Percentiles rank a stretch among this genome's conserved stretches.
Conservation (phyloP, 2,329 filamentous ascomycete genomes). For the Neopestalotiopsis rosae region DNA sequence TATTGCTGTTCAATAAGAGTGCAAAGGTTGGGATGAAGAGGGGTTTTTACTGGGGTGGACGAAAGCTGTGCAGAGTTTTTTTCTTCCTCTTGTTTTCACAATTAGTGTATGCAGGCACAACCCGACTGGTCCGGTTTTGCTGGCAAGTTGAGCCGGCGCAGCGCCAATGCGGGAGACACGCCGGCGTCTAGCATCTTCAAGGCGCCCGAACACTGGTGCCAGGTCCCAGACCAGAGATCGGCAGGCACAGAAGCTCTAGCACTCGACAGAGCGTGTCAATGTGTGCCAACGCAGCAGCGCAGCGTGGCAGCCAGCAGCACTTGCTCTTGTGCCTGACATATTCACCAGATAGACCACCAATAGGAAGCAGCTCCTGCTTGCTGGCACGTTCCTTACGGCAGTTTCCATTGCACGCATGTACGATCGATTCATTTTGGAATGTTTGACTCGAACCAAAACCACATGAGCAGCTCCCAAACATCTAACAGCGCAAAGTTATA, state of each 20-base stretch:
- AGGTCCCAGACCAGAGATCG: constrained; percentile 9
- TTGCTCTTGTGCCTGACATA: background rate
- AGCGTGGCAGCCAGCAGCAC: background rate
- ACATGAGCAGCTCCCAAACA: background rate
- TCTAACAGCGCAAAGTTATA: background rate
- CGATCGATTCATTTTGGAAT: background rate
- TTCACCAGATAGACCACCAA: background rate
- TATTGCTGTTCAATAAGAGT: too few relatives aligned
- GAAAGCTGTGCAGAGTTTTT: constrained; percentile 10
- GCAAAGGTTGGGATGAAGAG: background rate
- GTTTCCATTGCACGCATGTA: background rate
- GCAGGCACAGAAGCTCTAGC: constrained; percentile 1
- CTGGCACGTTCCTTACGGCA: background rate
- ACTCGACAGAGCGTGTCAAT: constrained; percentile 3
- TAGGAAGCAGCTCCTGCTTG: background rate
- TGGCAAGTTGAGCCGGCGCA: constrained; percentile 5
- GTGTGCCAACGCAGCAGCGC: background rate
- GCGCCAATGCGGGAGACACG: constrained; percentile 3
- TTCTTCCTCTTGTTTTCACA: background rate
- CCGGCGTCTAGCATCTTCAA: constrained; percentile 3
- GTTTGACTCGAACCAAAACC: background rate
- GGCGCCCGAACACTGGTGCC: background rate
- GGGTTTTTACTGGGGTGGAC: background rate
- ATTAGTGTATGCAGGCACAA: background rate
- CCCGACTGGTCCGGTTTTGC: background rate